Evolutionary conservation across 2,329 filamentous ascomycete species (phyloP).

Genomic region (Diaporthe ampelina): DNA sequence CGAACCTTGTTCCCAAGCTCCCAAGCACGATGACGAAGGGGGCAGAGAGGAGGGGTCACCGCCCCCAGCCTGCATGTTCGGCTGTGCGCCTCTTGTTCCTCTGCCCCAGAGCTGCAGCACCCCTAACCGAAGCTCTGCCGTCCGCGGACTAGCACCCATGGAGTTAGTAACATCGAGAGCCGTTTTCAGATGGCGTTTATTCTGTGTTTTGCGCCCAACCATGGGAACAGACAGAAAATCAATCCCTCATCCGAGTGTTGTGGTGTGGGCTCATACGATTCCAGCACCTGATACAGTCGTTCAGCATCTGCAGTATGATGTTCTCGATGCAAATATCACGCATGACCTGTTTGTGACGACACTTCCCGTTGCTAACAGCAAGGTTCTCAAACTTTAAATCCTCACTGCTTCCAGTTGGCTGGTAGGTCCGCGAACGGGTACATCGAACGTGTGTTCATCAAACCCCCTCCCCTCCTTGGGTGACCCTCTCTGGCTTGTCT

Average conservation of each 20-base stretch:
- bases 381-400: slow-evolving; percentile 29
- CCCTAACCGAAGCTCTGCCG: slow-evolving; percentile 25
- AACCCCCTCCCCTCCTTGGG: slow-evolving; percentile 17
- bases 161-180: slow-evolving; percentile 7
- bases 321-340: slow-evolving; percentile 11
- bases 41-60: slow-evolving; percentile 15
- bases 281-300: slow-evolving; percentile 9
- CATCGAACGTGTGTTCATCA: slow-evolving; percentile 25
- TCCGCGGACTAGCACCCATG: slow-evolving; percentile 13
- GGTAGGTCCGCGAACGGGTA: slow-evolving; percentile 31
- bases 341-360: slow-evolving; percentile 35
- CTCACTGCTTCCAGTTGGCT: slow-evolving; percentile 20
- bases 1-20: slow-evolving; percentile 28
- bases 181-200: slow-evolving; percentile 1
- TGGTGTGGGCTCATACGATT: slow-evolving; percentile 15
- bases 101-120: neutral
- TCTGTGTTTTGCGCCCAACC: neutral
- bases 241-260: slow-evolving; percentile 14
- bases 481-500: slow-evolving; percentile 7
- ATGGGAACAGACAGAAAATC: slow-evolving; percentile 5
- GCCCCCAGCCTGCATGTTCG: slow-evolving; percentile 5
- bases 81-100: slow-evolving; percentile 4
- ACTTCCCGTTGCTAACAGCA: neutral
- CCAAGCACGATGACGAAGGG: slow-evolving; percentile 37
- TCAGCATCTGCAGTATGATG: slow-evolving; percentile 21